Evolutionary conservation across 306 rosid species (phyloP).

Genomic region (Vachellia collinsii): DNA sequence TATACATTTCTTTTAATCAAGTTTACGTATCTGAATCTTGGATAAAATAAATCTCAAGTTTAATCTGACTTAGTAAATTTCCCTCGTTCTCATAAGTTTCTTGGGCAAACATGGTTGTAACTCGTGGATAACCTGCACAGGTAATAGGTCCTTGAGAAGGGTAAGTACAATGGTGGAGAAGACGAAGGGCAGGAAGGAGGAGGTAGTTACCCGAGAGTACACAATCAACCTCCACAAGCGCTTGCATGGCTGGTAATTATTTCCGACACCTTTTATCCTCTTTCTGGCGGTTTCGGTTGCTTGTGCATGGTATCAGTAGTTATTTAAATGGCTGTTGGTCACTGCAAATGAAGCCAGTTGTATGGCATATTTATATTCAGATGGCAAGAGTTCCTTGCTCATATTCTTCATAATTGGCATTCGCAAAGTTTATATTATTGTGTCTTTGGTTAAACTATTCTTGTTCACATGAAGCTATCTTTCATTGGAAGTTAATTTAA

Average conservation of each 20-base stretch:
- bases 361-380: not conserved
- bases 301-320: not conserved
- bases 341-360: not conserved
- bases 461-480: not conserved
- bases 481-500: not conserved
- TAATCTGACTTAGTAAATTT: not conserved
- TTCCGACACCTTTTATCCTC: not conserved
- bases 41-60: not conserved
- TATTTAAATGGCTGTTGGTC: not conserved
- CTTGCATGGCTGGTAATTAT: constrained; percentile 79
- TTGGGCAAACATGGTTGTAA: not conserved
- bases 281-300: no score
- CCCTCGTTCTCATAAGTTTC: not conserved
- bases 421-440: not conserved
- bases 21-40: not conserved
- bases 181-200: constrained; percentile 81
- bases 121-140: constrained; percentile 34
- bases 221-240: constrained; percentile 96
- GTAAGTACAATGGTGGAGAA: constrained; percentile 74
- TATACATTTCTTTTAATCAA: not conserved
- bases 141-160: constrained; percentile 43
- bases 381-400: not conserved
- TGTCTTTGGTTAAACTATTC: not conserved
- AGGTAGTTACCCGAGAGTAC: constrained; percentile 91
- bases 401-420: not conserved